Base-by-base conservation (phyloP, 2,329 filamentous ascomycete species). In the Knufia fluminis region DNA sequence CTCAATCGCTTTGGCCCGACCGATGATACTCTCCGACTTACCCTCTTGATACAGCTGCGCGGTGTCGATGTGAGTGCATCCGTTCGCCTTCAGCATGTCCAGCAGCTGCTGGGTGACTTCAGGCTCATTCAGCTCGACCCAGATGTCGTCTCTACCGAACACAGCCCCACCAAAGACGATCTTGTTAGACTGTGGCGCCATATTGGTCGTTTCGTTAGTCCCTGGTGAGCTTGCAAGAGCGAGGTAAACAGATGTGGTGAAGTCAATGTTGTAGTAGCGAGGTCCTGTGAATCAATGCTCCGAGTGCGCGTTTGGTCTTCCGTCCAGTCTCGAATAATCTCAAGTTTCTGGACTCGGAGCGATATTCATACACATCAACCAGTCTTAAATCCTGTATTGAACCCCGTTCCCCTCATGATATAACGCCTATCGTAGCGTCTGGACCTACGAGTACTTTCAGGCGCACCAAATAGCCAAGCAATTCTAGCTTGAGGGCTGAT, bases 21-120 rank as follows among this genome's bases (percentile, higher is more conserved):
- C 71, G 0, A 76, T 64, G 14, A 63, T 58, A 23, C 61, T 59
- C 54, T 75, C 71, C 20, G 66, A 70, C 20, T 66, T 59, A 8
- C 58, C 58, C 10, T 19, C 33, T n/a, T 26, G 14, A 52, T 76
- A 74, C 9, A 59, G 46, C 40, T 58, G 57, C 12, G 57, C 57
- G 14, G 54, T 50, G 50, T 59, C 57, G 41, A 59, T 48, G n/a
- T 24, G 49, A 12, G 48, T 54, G 23, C 49, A 43, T 33, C 51
- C 50, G 24, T 58, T 52, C n/a, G 52, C 39, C 16, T 50, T 35
- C 23, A 59, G 51, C 16, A 54, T 48, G 3, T 52, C 39, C 32
- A 56, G 53, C 4, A 48, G 36, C 16, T 50, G 46, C 16, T 56
- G 42, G 26, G 4, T 36, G 16, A 4, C 33, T 36, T 36, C 33